Base-by-base conservation (phyloP, 805 yeast species). In the Candida coquimbonensis region DNA sequence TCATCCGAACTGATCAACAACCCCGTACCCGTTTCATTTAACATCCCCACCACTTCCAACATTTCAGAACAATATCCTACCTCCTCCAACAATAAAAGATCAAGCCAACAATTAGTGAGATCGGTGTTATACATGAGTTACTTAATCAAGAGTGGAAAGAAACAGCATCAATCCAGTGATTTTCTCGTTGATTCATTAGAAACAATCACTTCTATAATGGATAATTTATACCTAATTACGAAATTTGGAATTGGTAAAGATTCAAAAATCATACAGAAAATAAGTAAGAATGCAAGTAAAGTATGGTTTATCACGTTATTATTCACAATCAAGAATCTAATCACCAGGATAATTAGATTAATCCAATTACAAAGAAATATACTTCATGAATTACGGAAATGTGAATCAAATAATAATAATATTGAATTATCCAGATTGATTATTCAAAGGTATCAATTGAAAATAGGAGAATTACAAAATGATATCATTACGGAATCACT, bases 231-330 rank as follows among this genome's bases (percentile, higher is more conserved):
- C 38, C 12, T 52, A 1, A 13, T 54, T 3, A 44, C 53, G 2
- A 52, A 49, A 35, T 42, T 52, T 38, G 53, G 51, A 3, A 47
- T 53, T 31, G 53, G 51, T 2, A 50, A 46, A 29, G 41, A 47
- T 27, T 45, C 51, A 1, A 48, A 42, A 11, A 12, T 43, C 4
- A 29, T 54, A 8, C 24, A 42, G 9, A 21, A 21, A 5, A 21
- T 49, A 3, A 44, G 41, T 19, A 29, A 27, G 9, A 47, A 45
- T 32, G 47, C 53, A 3, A 47, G 48, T 35, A 52, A 51, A 36
- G 43, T 53, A 1, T 54, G 57, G 57, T 51, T 52, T 31, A 39
- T 54, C 1, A 54, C 53, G 1, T 29, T 54, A 14, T 13, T 54
- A 9, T 46, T 54, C 19, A 48, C 40, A 3, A 43, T 54, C 17